These are phyloP conservation scores for Mycena latifolia DNA, from an alignment of 768 basidiomycete genomes.

Conservation along the genomic window DNA sequence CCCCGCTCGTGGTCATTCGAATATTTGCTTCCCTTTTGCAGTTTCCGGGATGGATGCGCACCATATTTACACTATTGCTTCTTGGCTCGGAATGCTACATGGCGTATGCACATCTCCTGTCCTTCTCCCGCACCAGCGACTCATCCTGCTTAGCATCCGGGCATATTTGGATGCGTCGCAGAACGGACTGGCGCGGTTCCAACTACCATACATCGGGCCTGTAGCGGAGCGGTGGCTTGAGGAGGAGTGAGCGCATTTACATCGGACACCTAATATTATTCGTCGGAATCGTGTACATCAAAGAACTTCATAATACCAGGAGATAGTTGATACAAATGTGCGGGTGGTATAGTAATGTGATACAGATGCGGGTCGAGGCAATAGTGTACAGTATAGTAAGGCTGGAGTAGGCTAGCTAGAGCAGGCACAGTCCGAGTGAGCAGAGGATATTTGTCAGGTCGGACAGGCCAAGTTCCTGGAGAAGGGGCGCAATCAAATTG, in stretches of 20 bases:
- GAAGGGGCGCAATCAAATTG: slow-evolving; percentile 53
- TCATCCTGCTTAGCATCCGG: slow-evolving; percentile 52
- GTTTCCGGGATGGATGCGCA: slow-evolving; percentile 65
- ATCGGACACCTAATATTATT: slow-evolving; percentile 26
- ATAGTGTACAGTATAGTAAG: not conserved
- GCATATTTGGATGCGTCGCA: slow-evolving; percentile 67
- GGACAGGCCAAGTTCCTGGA: slow-evolving; percentile 45
- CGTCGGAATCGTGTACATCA: slow-evolving; percentile 17
- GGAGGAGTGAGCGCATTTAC: slow-evolving; percentile 58
- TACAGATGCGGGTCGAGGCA: not conserved
- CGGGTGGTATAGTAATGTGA: slow-evolving; percentile 4
- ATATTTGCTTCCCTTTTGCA: slow-evolving; percentile 67
- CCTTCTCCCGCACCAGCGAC: not conserved
- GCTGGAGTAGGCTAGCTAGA: not conserved
- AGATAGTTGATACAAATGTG: slow-evolving; percentile 47
- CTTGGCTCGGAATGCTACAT: slow-evolving; percentile 60
- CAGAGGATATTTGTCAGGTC: slow-evolving; percentile 38
- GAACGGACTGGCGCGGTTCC: slow-evolving; percentile 66
- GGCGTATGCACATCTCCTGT: slow-evolving; percentile 58
- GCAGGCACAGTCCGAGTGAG: slow-evolving; percentile 35
- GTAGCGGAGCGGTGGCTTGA: slow-evolving; percentile 78
- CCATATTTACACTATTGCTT: slow-evolving; percentile 60
- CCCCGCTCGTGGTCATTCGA: slow-evolving; percentile 69
- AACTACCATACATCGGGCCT: slow-evolving; percentile 72
- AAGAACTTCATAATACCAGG: slow-evolving; percentile 38